Conservation (phyloP, 2,329 filamentous ascomycete genomes). For the Hortaea sp. region DNA sequence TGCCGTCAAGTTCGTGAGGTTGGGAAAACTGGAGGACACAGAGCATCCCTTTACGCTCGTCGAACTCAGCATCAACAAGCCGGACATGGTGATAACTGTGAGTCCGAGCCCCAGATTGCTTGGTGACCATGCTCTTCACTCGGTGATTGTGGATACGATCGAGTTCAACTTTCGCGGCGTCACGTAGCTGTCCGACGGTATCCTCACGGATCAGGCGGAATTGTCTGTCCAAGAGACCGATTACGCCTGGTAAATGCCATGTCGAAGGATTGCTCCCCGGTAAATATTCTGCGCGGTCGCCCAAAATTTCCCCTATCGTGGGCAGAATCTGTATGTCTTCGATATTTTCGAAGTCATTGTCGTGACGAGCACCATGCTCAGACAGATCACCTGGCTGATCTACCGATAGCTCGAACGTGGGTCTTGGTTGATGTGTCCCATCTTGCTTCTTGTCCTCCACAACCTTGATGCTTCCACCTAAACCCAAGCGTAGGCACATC, state of each 20-base stretch:
- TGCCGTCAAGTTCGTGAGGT: constrained; percentile 42
- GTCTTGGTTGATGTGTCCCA: too few species aligned
- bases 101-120: too few species aligned
- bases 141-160: constrained; percentile 20
- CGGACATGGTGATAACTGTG: constrained; percentile 29
- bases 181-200: constrained; percentile 55
- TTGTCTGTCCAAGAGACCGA: constrained; percentile 53
- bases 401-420: too few species aligned
- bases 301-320: constrained; percentile 54
- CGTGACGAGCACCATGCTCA: constrained; percentile 39
- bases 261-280: constrained; percentile 26
- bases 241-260: constrained; percentile 48
- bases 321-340: constrained; percentile 54
- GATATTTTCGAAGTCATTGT: constrained; percentile 60
- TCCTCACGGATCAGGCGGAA: constrained; percentile 64
- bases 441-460: too few species aligned
- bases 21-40: constrained; percentile 39
- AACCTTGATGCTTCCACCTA: constrained; percentile 4
- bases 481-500: too few species aligned
- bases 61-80: constrained; percentile 27
- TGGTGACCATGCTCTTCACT: constrained; percentile 6
- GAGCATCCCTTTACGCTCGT: constrained; percentile 33
- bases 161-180: constrained; percentile 45
- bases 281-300: constrained; percentile 40
- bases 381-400: constrained; percentile 26